phyloP scores from a whole-genome alignment of 768 basidiomycete genomes.

The Tulasnella sp. region DNA sequence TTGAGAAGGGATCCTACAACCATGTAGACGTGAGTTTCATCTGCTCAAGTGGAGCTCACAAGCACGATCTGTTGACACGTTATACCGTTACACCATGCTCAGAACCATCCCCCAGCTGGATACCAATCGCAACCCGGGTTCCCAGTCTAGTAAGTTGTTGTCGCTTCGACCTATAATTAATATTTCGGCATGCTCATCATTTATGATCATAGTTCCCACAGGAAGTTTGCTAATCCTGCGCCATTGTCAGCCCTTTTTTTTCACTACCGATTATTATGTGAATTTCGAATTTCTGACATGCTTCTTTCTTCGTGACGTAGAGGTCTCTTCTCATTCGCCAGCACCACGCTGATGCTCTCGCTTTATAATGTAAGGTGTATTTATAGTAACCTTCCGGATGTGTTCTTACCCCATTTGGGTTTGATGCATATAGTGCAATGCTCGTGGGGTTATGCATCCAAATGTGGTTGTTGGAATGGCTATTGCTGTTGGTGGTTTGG shows the following conservation, averaged over 20 bases:
- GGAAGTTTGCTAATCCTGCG: conserved; percentile 46
- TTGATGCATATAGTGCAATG: not conserved
- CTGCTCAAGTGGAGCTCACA: too few species aligned
- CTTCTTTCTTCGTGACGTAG: conserved; percentile 25
- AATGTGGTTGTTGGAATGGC: conserved; percentile 82
- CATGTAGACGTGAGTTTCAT: too few species aligned
- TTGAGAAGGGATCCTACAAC: too few species aligned
- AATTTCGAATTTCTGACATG: not conserved
- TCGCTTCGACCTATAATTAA: too few species aligned
- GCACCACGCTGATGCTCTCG: conserved; percentile 68
- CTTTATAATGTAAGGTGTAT: conserved; percentile 65
- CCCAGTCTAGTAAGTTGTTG: too few species aligned
- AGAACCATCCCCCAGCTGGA: too few species aligned
- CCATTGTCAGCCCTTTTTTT: conserved; percentile 33
- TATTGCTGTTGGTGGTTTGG: conserved; percentile 68
- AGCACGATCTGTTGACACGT: too few species aligned
- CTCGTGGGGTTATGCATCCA: conserved; percentile 25
- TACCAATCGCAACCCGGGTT: too few species aligned
- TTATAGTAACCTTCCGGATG: not conserved
- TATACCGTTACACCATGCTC: too few species aligned
- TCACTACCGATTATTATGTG: not conserved
- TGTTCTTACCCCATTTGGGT: not conserved
- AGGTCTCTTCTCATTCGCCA: conserved; percentile 72
- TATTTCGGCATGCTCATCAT: too few species aligned
- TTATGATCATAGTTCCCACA: conserved; percentile 8